Evolutionary conservation across 1,139 yeast species (phyloP).

Genomic region (Pichia kudriavzevii): DNA sequence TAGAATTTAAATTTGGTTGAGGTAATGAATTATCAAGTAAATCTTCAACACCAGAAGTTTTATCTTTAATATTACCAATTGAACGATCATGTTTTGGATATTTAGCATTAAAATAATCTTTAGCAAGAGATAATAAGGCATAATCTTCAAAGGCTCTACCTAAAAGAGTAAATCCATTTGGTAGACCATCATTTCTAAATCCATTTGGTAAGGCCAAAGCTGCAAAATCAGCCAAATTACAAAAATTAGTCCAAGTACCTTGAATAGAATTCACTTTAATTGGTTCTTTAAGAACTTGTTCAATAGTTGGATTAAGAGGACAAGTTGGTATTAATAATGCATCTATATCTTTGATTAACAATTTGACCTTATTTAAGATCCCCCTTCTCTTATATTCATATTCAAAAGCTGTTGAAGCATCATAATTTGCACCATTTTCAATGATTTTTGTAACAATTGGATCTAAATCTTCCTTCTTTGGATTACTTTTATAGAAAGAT

Average conservation of each 20-base stretch:
- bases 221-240: conserved; percentile 85
- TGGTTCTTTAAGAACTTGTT: conserved; percentile 70
- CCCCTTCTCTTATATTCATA: conserved; percentile 79
- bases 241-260: conserved; percentile 96
- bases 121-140: conserved; percentile 80
- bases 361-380: conserved; percentile 56
- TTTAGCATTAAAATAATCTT: conserved; percentile 49
- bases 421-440: conserved; percentile 63
- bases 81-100: conserved; percentile 40
- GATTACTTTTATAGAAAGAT: conserved; percentile 64
- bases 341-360: conserved; percentile 53
- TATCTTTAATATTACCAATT: conserved; percentile 36
- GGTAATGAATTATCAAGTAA: conserved; percentile 34
- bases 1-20: conserved; percentile 29
- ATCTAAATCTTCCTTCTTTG: conserved; percentile 67
- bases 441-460: conserved; percentile 78
- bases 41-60: conserved; percentile 29
- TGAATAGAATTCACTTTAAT: conserved; percentile 74
- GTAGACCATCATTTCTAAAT: conserved; percentile 78
- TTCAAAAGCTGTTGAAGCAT: conserved; percentile 78
- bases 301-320: conserved; percentile 81
- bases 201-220: conserved; percentile 91
- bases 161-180: conserved; percentile 82
- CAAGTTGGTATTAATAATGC: conserved; percentile 87
- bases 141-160: conserved; percentile 79